Evolutionary conservation across 2,329 filamentous ascomycete species (phyloP).

Genomic region (Leptographium flavum): DNA sequence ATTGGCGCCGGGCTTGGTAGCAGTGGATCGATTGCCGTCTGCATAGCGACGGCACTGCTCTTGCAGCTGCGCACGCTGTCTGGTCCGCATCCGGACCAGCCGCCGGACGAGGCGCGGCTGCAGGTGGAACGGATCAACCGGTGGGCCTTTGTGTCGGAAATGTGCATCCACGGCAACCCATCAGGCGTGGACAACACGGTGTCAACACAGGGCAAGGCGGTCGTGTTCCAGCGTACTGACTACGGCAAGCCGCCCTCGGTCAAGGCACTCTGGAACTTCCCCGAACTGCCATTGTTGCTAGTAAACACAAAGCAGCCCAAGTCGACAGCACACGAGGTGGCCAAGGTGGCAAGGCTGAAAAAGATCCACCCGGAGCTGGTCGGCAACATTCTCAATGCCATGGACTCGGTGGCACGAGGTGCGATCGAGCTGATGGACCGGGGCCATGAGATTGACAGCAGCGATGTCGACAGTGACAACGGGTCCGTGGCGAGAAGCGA

Average conservation of each 20-base stretch:
- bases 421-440: constrained; percentile 39
- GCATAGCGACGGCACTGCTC: constrained; percentile 69
- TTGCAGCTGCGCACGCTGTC: constrained; percentile 79
- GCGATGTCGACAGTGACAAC: background rate
- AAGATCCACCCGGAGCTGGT: constrained; percentile 62
- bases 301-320: constrained; percentile 82
- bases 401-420: constrained; percentile 55
- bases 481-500: background rate
- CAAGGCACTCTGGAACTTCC: constrained; percentile 69
- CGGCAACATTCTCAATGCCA: constrained; percentile 68
- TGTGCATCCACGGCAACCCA: constrained; percentile 95
- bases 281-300: constrained; percentile 77
- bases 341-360: constrained; percentile 64
- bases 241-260: constrained; percentile 66
- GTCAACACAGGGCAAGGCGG: constrained; percentile 81
- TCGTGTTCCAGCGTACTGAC: constrained; percentile 73
- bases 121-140: constrained; percentile 93
- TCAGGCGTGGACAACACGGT: constrained; percentile 97
- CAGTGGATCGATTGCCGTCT: constrained; percentile 88
- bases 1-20: constrained; percentile 84
- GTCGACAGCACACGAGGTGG: constrained; percentile 74
- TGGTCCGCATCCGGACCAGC: constrained; percentile 85
- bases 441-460: constrained; percentile 11
- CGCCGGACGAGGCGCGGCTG: constrained; percentile 68
- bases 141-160: constrained; percentile 94